Percentiles rank a stretch among this genome's conserved stretches.
Conservation (phyloP, 2,329 filamentous ascomycete genomes). For the Leptographium flavum region DNA sequence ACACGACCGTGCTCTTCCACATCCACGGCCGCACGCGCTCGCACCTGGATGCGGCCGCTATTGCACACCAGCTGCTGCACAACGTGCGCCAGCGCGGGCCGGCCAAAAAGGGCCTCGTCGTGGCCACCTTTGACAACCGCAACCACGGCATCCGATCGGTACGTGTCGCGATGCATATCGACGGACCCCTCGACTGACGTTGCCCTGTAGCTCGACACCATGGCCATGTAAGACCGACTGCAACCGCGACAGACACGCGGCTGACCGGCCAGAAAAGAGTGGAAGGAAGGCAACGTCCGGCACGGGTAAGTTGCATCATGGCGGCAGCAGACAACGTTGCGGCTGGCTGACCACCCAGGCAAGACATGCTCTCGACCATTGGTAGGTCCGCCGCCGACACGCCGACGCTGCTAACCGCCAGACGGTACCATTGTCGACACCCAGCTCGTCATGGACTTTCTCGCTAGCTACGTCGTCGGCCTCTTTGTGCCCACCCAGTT, state of each 20-base stretch:
- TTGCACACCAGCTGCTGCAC: slow-evolving; percentile 2
- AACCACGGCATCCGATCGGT: background rate
- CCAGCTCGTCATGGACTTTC: background rate
- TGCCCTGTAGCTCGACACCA: background rate
- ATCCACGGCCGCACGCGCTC: background rate
- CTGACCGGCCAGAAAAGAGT: background rate
- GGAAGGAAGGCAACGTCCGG: background rate
- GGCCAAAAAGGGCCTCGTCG: background rate
- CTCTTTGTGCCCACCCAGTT: background rate
- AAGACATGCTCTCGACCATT: slow-evolving; percentile 1
- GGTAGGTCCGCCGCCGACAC: background rate
- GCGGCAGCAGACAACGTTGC: background rate
- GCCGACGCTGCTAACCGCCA: background rate
- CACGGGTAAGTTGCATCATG: background rate
- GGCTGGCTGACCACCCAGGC: background rate
- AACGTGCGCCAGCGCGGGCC: background rate
- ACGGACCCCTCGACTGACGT: no score
- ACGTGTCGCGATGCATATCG: no score
- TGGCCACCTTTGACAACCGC: slow-evolving; percentile 1
- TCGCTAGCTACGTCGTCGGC: background rate
- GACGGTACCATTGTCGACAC: background rate
- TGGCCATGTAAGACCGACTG: background rate
- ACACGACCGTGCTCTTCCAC: slow-evolving; percentile 1
- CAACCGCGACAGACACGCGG: background rate
- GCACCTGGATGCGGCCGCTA: background rate